phyloP scores from a whole-genome alignment of 2,329 filamentous ascomycete genomes.

The Aspergillus ustus region DNA sequence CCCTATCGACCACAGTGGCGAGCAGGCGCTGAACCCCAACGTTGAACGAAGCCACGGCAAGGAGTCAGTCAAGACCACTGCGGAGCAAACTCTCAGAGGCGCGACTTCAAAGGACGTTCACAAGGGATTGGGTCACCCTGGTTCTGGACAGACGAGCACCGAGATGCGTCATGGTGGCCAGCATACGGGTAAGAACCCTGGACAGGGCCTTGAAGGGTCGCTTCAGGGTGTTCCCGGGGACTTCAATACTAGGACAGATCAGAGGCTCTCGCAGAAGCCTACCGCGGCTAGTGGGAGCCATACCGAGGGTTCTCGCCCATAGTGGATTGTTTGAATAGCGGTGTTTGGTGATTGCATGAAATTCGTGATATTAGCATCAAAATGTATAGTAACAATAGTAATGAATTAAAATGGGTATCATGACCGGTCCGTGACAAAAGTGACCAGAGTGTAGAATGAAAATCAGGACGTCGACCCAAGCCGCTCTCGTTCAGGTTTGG shows the following conservation, averaged over 20 bases:
- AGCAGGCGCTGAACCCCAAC: slow-evolving; percentile 47
- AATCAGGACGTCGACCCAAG: slow-evolving; percentile 12
- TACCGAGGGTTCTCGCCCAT: neutral
- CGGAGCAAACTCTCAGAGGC: slow-evolving; percentile 54
- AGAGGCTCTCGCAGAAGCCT: slow-evolving; percentile 6
- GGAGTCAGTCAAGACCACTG: slow-evolving; percentile 46
- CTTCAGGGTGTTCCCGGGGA: neutral
- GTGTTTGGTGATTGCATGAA: neutral
- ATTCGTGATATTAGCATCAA: slow-evolving; percentile 5
- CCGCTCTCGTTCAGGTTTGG: slow-evolving; percentile 10
- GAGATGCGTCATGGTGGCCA: slow-evolving; percentile 55
- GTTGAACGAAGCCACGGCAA: slow-evolving; percentile 48
- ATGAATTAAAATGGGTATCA: slow-evolving; percentile 14
- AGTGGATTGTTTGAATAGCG: neutral
- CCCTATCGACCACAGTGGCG: slow-evolving; percentile 39
- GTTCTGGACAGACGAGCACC: slow-evolving; percentile 52
- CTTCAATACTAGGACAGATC: neutral
- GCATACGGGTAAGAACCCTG: slow-evolving; percentile 46
- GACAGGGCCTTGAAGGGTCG: slow-evolving; percentile 34
- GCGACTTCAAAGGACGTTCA: slow-evolving; percentile 60
- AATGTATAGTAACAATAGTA: slow-evolving; percentile 11
- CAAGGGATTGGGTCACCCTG: slow-evolving; percentile 58
- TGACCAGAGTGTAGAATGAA: neutral
- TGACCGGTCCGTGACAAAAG: neutral
- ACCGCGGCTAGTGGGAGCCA: neutral